Percentiles rank a stretch among this genome's conserved stretches.
Evolutionary conservation across 2,329 filamentous ascomycete genomes (phyloP).

Genomic region (Nemania sp.): DNA sequence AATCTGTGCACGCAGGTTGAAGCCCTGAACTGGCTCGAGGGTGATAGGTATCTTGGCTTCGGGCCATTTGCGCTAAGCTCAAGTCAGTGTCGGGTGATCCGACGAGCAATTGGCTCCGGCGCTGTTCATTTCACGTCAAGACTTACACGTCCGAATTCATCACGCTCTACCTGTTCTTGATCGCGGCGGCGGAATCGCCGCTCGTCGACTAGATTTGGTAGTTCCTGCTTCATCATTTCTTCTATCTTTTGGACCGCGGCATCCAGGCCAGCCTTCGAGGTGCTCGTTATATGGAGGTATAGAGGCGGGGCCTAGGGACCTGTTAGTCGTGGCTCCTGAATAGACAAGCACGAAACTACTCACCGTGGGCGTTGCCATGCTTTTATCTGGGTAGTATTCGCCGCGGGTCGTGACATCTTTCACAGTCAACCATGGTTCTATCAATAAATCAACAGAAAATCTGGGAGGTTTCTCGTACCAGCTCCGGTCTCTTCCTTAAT

Average conservation of each 20-base stretch:
- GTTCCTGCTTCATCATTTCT: slow-evolving; percentile 92
- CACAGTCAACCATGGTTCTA: slow-evolving; percentile 62
- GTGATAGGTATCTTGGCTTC: slow-evolving; percentile 92
- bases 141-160: slow-evolving; percentile 85
- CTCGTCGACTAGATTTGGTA: slow-evolving; percentile 94
- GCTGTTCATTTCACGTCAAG: neutral
- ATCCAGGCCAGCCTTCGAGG: slow-evolving; percentile 87
- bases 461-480: slow-evolving; percentile 78
- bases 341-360: slow-evolving; percentile 45
- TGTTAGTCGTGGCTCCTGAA: slow-evolving; percentile 18
- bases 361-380: slow-evolving; percentile 92
- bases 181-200: slow-evolving; percentile 86
- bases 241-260: slow-evolving; percentile 86
- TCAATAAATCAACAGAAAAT: slow-evolving; percentile 50
- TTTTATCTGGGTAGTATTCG: slow-evolving; percentile 96
- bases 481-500: slow-evolving; percentile 99
- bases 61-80: slow-evolving; percentile 93
- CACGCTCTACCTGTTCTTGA: slow-evolving; percentile 79
- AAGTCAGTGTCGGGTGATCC: slow-evolving; percentile 26
- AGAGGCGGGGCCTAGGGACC: slow-evolving; percentile 78
- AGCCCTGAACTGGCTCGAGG: slow-evolving; percentile 88
- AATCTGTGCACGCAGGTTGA: slow-evolving; percentile 94
- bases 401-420: slow-evolving; percentile 99
- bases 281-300: slow-evolving; percentile 94
- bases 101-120: neutral